These are phyloP conservation scores for Xerocomus subilludens DNA, from an alignment of 1,284 basidiomycete species.

Conservation along the genomic window DNA sequence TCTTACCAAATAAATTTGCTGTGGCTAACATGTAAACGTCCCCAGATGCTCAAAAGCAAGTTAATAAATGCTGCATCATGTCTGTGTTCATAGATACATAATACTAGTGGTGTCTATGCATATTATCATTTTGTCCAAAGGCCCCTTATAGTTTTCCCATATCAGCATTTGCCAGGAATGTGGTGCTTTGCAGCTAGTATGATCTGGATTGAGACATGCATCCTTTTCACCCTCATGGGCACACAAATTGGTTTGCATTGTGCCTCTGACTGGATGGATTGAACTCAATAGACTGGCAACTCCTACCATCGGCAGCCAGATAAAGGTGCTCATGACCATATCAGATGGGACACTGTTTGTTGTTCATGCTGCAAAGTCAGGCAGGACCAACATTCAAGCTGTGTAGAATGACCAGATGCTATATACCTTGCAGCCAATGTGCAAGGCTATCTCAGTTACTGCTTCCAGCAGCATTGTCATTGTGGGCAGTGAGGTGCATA, in stretches of 20 bases:
- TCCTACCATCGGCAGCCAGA: slow-evolving; percentile 71
- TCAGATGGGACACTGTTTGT: slow-evolving; percentile 74
- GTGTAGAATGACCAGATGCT: slow-evolving; percentile 75
- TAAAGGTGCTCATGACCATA: slow-evolving; percentile 73
- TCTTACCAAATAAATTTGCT: no score
- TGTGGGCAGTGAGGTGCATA: slow-evolving; percentile 77
- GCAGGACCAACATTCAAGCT: slow-evolving; percentile 72
- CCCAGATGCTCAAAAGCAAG: no score
- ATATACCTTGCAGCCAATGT: slow-evolving; percentile 65
- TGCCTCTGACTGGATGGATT: background rate
- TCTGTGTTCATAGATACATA: no score
- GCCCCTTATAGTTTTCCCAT: no score
- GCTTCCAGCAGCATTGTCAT: slow-evolving; percentile 68
- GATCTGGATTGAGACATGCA: no score
- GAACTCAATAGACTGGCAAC: slow-evolving; percentile 58
- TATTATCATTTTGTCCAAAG: no score
- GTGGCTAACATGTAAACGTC: no score
- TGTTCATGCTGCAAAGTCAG: slow-evolving; percentile 62
- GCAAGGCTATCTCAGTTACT: slow-evolving; percentile 68
- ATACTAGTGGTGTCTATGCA: no score
- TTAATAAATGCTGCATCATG: no score
- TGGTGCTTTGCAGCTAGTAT: no score
- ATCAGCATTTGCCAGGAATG: no score
- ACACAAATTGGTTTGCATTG: no score
- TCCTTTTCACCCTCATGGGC: slow-evolving; percentile 9